phyloP scores from a whole-genome alignment of 75 land plant genomes.

The Cunninghamia lanceolata region DNA sequence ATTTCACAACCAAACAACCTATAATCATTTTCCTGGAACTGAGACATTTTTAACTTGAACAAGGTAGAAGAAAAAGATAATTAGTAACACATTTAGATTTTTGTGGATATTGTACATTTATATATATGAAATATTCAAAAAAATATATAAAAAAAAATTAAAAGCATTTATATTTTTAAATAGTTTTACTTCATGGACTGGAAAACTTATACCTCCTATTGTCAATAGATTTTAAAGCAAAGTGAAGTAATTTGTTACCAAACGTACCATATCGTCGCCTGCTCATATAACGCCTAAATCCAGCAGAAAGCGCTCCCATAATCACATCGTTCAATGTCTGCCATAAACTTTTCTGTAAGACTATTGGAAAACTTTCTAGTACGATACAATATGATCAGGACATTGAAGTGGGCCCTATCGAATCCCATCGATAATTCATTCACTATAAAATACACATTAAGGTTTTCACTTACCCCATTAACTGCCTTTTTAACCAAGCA shows the following conservation, averaged over 20 bases:
- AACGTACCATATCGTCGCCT: neutral
- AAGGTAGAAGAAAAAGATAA: neutral
- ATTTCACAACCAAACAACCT: no score
- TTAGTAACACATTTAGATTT: neutral
- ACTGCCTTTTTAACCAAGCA: neutral
- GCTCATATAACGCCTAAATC: neutral
- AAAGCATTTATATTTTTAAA: neutral
- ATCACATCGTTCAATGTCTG: constrained; percentile 4
- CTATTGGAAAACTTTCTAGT: neutral
- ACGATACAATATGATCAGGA: neutral
- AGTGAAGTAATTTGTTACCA: neutral
- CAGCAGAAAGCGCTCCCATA: constrained; percentile 4
- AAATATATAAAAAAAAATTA: no score
- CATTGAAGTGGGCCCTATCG: neutral
- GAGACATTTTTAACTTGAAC: neutral
- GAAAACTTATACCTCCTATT: no score
- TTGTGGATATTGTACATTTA: neutral
- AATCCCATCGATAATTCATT: neutral
- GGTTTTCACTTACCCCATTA: neutral
- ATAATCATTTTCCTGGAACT: neutral
- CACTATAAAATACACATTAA: no score
- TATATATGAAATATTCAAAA: no score
- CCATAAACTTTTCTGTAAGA: neutral
- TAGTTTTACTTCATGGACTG: no score
- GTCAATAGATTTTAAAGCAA: no score